Evolutionary conservation across 2,329 filamentous ascomycete species (phyloP).

Genomic region (Trichoderma afroharzianum): DNA sequence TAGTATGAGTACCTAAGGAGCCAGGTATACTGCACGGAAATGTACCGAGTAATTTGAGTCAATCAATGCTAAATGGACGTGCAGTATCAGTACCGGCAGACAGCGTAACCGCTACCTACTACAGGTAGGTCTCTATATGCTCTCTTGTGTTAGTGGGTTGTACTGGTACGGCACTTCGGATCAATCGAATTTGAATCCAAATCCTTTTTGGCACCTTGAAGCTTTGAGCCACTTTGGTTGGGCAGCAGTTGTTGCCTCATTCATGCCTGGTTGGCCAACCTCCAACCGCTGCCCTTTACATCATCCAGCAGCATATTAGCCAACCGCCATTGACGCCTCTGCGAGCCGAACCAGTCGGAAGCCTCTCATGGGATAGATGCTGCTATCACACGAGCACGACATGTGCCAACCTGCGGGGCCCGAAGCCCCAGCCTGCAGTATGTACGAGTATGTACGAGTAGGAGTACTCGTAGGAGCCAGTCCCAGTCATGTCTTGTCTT

Average conservation of each 20-base stretch:
- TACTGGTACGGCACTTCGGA: neutral
- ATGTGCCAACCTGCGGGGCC: slow-evolving; percentile 13
- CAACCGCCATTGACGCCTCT: slow-evolving; percentile 2
- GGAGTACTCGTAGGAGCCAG: neutral
- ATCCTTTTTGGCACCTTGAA: neutral
- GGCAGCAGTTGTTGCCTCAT: neutral
- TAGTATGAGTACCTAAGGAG: too few species aligned
- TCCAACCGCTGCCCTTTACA: neutral
- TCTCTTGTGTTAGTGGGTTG: neutral
- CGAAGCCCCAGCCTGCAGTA: neutral
- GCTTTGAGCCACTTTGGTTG: neutral
- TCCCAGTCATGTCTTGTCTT: neutral
- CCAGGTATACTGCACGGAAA: neutral
- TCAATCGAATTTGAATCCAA: neutral
- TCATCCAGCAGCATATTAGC: neutral
- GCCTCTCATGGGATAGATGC: neutral
- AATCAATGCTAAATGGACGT: too few species aligned
- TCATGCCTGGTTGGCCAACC: neutral
- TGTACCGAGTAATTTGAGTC: neutral
- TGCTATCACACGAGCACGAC: slow-evolving; percentile 16
- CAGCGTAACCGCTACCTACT: neutral
- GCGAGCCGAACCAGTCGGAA: slow-evolving; percentile 14
- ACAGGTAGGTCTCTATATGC: neutral
- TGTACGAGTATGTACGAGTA: neutral
- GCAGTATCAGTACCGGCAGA: neutral